Base-by-base conservation (phyloP, 1,139 yeast genomes). In the Debaryomyces psychrophilus region DNA sequence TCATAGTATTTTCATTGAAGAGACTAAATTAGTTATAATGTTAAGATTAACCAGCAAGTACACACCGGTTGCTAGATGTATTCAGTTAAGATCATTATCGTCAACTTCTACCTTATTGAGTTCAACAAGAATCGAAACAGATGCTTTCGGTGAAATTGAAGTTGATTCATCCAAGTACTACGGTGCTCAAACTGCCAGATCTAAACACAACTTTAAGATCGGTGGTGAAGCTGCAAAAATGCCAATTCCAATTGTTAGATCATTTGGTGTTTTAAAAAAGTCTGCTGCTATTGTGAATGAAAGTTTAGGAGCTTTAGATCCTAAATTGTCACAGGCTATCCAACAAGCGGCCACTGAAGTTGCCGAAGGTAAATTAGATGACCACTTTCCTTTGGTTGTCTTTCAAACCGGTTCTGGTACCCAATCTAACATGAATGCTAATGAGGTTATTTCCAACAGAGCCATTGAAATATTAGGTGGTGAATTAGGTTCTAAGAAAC, bases 351-450 rank as follows among this genome's bases (percentile, higher is more conserved):
- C 99, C 47, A 86, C 90, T 59, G 99, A 93, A 71, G 98, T 93
- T 41, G 78, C 88, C 46, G 89, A 85, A 58, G 99, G 99, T 57
- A 88, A 90, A 69, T 81, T 93, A 65, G 81, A 85, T 55, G 96
- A 87, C 57, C 96, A 95, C 68, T 93, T 93, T 85, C 99, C 99
- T 50, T 80, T 93, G 67, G 99, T 93, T 52, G 97, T 93, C 42
- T 93, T 89, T 85, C 99, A 93, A 77, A 93, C 99, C 50, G 99
- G 99, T 49, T 89, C 97, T 15, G 99, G 99, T 67, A 93, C 99
- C 51, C 99, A 93, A 74, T 86, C 96, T 55, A 93, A 93, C 79
- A 93, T 93, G 99, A 92, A 93, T 70, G 96, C 98, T 63, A 93
- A 93, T 68, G 99, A 93, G 75, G 99, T 93, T 56, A 93, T 93